Conservation (phyloP, 23 red algal species). For the Gracilaria domingensis region DNA sequence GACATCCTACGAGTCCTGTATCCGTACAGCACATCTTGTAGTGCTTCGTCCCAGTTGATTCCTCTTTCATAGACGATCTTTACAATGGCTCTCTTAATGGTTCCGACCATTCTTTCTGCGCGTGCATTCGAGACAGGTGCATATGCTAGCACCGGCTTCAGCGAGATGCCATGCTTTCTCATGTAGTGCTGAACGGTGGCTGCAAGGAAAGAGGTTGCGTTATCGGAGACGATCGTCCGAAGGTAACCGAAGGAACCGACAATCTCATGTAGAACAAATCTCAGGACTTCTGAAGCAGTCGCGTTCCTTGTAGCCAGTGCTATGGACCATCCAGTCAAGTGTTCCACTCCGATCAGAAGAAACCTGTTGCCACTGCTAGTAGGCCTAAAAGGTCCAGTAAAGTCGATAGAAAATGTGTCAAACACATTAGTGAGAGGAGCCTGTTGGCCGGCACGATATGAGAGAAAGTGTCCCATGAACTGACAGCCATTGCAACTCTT, state of each 20-base stretch:
- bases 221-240: not conserved
- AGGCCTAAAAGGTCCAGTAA: too few species aligned
- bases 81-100: too few species aligned
- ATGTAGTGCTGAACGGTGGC: not conserved
- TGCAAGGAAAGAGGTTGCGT: conserved; percentile 1
- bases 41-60: too few species aligned
- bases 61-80: too few species aligned
- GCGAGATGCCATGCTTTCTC: not conserved
- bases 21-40: too few species aligned
- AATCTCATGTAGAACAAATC: conserved; percentile 22
- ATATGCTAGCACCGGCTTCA: conserved; percentile 6
- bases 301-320: not conserved
- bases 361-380: not conserved
- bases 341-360: not conserved
- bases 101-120: conserved; percentile 54
- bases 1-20: too few species aligned
- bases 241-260: not conserved
- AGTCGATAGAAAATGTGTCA: too few species aligned
- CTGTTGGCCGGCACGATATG: too few species aligned
- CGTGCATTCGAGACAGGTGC: conserved; percentile 1
- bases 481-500: too few species aligned
- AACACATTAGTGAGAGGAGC: too few species aligned
- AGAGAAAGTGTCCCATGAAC: too few species aligned
- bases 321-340: too few species aligned
- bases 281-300: not conserved